A percentile compares a stretch with the other conserved stretches of the same genome.
Evolutionary conservation across 306 rosid species (phyloP).

Genomic region (Herpetospermum pedunculosum): DNA sequence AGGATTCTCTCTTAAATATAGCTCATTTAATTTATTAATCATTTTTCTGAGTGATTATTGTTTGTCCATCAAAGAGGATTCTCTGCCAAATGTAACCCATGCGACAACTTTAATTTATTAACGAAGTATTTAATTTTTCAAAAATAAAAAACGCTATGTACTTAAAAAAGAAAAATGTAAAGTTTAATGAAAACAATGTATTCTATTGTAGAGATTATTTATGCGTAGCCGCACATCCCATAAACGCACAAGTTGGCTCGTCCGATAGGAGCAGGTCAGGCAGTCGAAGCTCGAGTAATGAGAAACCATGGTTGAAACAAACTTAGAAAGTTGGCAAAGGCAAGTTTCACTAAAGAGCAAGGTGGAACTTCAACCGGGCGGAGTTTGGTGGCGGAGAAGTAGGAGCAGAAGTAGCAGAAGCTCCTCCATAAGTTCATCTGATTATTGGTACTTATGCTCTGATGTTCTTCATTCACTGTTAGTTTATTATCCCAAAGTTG

Average conservation of each 20-base stretch:
- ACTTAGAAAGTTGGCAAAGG: conserved; percentile 49
- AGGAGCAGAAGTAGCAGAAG: conserved; percentile 45
- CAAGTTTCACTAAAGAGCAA: conserved; percentile 63
- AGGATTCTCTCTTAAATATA: no score
- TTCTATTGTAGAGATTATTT: no score
- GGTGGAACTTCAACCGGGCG: conserved; percentile 39
- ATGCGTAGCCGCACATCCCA: conserved; percentile 70
- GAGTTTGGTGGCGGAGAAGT: conserved; percentile 35
- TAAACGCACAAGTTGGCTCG: conserved; percentile 24
- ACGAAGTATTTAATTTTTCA: no score
- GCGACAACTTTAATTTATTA: no score
- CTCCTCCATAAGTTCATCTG: conserved; percentile 33
- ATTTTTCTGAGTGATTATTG: no score
- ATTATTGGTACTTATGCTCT: conserved; percentile 12
- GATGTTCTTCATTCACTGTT: background rate
- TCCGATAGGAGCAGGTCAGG: conserved; percentile 21
- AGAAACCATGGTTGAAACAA: conserved; percentile 59
- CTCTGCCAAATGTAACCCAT: no score
- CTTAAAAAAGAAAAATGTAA: no score
- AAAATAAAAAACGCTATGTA: no score
- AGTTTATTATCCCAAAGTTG: background rate
- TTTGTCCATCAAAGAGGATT: no score
- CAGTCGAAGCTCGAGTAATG: conserved; percentile 43
- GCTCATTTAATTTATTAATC: no score
- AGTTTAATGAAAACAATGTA: no score